phyloP scores from a whole-genome alignment of 1,284 basidiomycete species.

The Stereum hirsutum region DNA sequence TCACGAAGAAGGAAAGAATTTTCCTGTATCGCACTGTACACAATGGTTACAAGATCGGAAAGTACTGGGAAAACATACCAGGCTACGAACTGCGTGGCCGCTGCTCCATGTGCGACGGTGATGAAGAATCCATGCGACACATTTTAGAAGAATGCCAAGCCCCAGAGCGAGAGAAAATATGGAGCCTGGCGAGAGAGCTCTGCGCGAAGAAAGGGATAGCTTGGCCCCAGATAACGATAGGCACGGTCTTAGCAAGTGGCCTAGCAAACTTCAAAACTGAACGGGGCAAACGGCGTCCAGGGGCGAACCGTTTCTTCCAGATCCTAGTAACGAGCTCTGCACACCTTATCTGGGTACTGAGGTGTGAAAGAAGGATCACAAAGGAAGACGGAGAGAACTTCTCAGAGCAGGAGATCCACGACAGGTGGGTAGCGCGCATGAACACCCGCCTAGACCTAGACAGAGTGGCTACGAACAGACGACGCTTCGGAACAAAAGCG shows the following conservation, averaged over 20 bases:
- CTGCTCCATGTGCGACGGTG: conserved; percentile 7
- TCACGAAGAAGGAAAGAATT: not conserved
- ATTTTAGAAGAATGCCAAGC: conserved; percentile 13
- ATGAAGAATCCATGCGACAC: conserved; percentile 11
- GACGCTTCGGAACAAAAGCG: not conserved
- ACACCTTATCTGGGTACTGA: conserved; percentile 3
- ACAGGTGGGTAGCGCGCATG: not conserved
- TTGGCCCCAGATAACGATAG: conserved; percentile 8
- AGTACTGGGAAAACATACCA: conserved; percentile 4
- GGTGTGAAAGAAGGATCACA: not conserved
- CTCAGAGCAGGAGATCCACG: not conserved
- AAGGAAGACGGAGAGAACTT: not conserved
- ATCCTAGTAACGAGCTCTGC: not conserved
- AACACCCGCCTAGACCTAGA: not conserved
- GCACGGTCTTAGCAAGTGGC: conserved; percentile 7
- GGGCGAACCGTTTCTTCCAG: no score
- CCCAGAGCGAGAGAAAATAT: conserved; percentile 3
- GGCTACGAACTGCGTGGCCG: conserved; percentile 1
- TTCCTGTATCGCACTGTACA: conserved; percentile 1
- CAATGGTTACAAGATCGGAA: conserved; percentile 4
- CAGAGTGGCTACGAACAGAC: not conserved
- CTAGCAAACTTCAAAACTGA: not conserved
- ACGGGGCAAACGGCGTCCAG: not conserved
- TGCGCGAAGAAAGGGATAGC: conserved; percentile 9
- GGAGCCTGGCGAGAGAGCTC: conserved; percentile 8